A percentile compares a stretch with the other conserved stretches of the same genome.
These are phyloP conservation scores for Phytopythium cucurbitacearum DNA, from an alignment of 352 stramenopile species.

Conservation along the genomic window DNA sequence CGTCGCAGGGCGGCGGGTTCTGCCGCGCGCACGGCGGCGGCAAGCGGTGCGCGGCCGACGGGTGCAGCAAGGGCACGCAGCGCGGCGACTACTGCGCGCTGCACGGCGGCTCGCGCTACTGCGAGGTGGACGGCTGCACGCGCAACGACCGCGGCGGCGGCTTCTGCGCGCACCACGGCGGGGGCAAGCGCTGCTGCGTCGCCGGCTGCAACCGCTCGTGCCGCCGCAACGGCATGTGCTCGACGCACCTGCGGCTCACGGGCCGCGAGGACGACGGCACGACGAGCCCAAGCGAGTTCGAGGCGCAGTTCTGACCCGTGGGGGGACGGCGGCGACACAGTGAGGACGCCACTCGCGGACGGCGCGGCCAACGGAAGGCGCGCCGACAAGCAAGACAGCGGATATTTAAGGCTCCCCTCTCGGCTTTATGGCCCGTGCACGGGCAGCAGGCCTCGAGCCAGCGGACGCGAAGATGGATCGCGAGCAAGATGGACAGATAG, in stretches of 20 bases:
- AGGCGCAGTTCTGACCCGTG: constrained; percentile 1
- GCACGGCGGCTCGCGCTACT: constrained; percentile 81
- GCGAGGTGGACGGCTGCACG: constrained; percentile 76
- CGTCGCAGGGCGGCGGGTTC: constrained; percentile 74
- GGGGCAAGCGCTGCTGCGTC: constrained; percentile 75
- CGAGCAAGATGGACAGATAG: too few relatives aligned
- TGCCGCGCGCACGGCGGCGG: constrained; percentile 84
- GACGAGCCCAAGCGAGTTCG: neutral
- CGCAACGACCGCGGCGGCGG: constrained; percentile 83
- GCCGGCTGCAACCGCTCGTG: constrained; percentile 71
- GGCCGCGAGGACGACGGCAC: constrained; percentile 5
- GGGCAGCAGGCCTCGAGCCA: too few relatives aligned
- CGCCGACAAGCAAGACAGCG: neutral
- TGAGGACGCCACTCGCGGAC: neutral
- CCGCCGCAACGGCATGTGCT: constrained; percentile 80
- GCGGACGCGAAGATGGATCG: too few relatives aligned
- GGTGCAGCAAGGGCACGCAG: constrained; percentile 86
- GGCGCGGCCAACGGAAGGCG: too few relatives aligned
- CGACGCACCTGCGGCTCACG: constrained; percentile 47
- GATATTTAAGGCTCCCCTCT: neutral
- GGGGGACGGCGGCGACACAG: neutral
- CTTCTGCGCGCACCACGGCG: constrained; percentile 63
- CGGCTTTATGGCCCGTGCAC: too few relatives aligned
- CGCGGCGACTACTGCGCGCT: constrained; percentile 82
- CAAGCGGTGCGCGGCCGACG: constrained; percentile 82